phyloP scores from a whole-genome alignment of 441 rosid species.

The Kokia cookei region DNA sequence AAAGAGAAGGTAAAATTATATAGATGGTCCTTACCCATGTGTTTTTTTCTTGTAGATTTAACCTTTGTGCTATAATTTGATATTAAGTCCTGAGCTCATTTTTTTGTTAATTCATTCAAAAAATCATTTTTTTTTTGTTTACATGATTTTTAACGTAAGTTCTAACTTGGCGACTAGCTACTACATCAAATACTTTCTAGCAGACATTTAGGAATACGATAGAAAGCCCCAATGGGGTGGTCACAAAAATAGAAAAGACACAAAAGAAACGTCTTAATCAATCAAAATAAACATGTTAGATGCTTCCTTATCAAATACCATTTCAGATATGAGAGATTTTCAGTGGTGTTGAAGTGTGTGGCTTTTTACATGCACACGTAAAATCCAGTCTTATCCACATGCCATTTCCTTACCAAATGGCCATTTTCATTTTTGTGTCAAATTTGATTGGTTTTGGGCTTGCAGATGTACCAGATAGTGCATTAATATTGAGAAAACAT shows the following conservation, averaged over 20 bases:
- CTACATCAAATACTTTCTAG: neutral
- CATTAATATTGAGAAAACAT: slow-evolving; percentile 64
- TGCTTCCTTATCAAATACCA: neutral
- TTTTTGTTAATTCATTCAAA: too few relatives aligned
- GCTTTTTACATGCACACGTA: neutral
- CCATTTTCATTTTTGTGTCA: too few relatives aligned
- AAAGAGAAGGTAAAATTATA: too few relatives aligned
- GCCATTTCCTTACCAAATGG: too few relatives aligned
- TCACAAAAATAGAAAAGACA: neutral
- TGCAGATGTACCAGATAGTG: slow-evolving; percentile 79
- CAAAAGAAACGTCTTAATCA: neutral
- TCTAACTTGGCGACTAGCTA: neutral
- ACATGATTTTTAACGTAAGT: neutral
- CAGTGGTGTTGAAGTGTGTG: neutral
- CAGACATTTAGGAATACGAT: neutral
- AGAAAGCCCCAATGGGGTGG: neutral
- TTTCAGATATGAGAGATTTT: neutral
- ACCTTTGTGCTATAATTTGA: too few relatives aligned
- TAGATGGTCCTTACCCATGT: too few relatives aligned
- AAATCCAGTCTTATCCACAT: neutral
- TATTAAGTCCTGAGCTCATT: too few relatives aligned
- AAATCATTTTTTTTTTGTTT: too few relatives aligned
- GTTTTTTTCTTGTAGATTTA: too few relatives aligned
- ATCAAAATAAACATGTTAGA: neutral
- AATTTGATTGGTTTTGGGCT: neutral